Evolutionary conservation across 371 early-diverging fungal species (phyloP), one percentile per base, ranked within the genome.

Genomic region (Rhizopus arrhizus): DNA sequence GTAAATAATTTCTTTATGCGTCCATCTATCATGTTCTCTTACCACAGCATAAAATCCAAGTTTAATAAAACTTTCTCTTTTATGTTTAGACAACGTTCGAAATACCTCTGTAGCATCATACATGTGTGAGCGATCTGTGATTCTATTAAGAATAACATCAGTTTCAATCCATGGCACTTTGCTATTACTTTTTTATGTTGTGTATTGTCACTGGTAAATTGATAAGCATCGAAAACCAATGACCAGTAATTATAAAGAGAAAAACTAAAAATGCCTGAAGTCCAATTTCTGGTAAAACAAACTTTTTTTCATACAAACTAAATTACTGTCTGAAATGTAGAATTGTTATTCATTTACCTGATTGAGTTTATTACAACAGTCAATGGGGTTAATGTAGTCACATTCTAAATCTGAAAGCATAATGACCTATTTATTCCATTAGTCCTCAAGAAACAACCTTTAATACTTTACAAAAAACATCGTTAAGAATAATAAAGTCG

Each of bases 341-440:
- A 22, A 22, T 36, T 36, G 11, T 36, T 36, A 9, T 9, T 36
- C 6, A 6, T 46, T 62, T 83, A 92, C 95, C 84, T 89, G 91
- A 72, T 96, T 96, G 63, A 96, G 80, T 64, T 87, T 92, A 72
- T 89, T 89, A 78, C 95, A 95, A 53, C 95, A 85, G 71, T 96
- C 97, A 67, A 96, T 95, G 9, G 97, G 96, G 73, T 95, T 95
- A 74, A 96, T 94, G 77, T 95, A 96, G 69, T 96, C 96, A 81
- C 91, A 91, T 82, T 95, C 93, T 57, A 93, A 83, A 75, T 92
- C 93, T 13, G 92, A 91, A 64, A 92, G 91, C 89, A 90, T 89
- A 68, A 92, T 91, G 62, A 91, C 87, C 93, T 93, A 64, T 31
- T 13, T 2, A 31, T 3, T 2, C 4, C n/a, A 61, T 43, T 15